Conservation (phyloP, 176 grass and related monocot genomes). For the Ensete ventricosum region DNA sequence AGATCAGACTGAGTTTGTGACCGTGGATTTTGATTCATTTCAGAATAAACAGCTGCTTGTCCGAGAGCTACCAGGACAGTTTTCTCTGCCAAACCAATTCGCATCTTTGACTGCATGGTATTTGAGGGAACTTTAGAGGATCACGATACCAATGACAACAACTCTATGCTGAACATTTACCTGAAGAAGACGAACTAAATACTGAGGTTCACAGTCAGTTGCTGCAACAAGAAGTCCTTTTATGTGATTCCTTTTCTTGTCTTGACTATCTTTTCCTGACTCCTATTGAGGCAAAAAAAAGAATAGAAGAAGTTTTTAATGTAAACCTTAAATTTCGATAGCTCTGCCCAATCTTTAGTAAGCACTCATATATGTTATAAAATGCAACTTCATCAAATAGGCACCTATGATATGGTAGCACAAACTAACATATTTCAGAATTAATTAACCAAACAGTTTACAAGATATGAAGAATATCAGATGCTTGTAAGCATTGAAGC, state of each 20-base stretch:
- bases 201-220: conserved; percentile 89
- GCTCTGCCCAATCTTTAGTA: background rate
- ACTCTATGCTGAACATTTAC: conserved; percentile 31
- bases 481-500: background rate
- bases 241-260: conserved; percentile 95
- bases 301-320: background rate
- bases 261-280: conserved; percentile 94
- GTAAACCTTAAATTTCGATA: no score
- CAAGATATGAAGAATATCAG: background rate
- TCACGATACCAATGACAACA: conserved; percentile 4
- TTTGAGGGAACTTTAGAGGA: conserved; percentile 6
- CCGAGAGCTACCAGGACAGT: conserved; percentile 86
- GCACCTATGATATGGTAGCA: background rate
- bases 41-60: conserved; percentile 74
- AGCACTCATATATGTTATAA: background rate
- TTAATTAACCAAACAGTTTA: background rate
- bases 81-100: conserved; percentile 96
- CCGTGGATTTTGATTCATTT: conserved; percentile 25
- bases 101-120: conserved; percentile 85
- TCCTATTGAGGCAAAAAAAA: conserved; percentile 44
- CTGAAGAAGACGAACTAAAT: conserved; percentile 90
- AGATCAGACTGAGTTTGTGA: conserved; percentile 57
- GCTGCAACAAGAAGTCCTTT: conserved; percentile 97
- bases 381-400: background rate
- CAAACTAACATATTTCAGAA: background rate